phyloP scores from a whole-genome alignment of 116 monocot species.

The Zostera marina region DNA sequence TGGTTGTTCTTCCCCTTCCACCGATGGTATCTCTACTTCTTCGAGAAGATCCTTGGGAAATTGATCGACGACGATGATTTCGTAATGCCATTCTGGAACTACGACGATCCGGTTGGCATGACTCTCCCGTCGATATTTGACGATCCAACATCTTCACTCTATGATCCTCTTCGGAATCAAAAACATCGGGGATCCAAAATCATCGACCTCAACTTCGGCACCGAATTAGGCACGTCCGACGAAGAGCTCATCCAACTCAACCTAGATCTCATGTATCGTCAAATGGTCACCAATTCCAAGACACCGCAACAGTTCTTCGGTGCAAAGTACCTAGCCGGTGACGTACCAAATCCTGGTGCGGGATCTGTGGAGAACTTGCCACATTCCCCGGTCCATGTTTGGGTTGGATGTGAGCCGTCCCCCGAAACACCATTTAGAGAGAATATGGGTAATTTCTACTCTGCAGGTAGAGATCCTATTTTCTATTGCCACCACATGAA shows the following conservation, averaged over 20 bases:
- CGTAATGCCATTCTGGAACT: slow-evolving; percentile 21
- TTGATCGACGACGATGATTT: slow-evolving; percentile 13
- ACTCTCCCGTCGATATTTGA: slow-evolving; percentile 4
- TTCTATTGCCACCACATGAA: slow-evolving; percentile 38
- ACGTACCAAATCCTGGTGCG: background rate
- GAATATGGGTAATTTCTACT: slow-evolving; percentile 33
- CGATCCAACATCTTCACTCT: slow-evolving; percentile 10
- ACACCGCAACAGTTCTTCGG: slow-evolving; percentile 21
- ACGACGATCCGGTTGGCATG: slow-evolving; percentile 14
- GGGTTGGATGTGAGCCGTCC: slow-evolving; percentile 14
- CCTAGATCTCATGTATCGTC: slow-evolving; percentile 21
- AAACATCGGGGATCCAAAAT: slow-evolving; percentile 7
- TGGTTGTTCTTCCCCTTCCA: slow-evolving; percentile 25
- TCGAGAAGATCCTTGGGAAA: slow-evolving; percentile 21
- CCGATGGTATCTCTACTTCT: slow-evolving; percentile 19
- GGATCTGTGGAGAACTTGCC: slow-evolving; percentile 21
- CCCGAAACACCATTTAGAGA: background rate
- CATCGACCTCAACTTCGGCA: slow-evolving; percentile 10
- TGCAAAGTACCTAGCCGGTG: slow-evolving; percentile 6
- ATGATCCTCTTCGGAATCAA: slow-evolving; percentile 9
- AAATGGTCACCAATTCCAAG: slow-evolving; percentile 14
- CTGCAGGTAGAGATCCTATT: slow-evolving; percentile 29
- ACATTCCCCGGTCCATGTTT: slow-evolving; percentile 12
- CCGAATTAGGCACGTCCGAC: background rate
- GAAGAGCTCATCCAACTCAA: slow-evolving; percentile 8